These are phyloP conservation scores for Musa schizocarpa DNA, from an alignment of 176 grass and related monocot genomes.

Conservation along the genomic window DNA sequence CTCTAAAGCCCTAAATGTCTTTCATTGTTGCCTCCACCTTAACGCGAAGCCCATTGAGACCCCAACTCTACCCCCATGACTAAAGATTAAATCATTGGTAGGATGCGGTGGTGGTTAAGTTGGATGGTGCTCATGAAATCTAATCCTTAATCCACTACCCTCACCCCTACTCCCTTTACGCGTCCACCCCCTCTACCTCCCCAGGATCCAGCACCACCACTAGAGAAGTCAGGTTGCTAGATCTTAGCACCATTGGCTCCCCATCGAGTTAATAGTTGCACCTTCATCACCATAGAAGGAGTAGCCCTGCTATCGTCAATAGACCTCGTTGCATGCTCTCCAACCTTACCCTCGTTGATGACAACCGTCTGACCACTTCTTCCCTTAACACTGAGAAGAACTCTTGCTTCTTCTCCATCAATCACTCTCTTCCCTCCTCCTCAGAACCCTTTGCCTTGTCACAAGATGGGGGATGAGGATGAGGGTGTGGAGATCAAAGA, in stretches of 20 bases:
- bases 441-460: too few relatives aligned
- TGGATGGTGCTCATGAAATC: constrained; percentile 31
- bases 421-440: background rate
- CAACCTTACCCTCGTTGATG: constrained; percentile 33
- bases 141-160: constrained; percentile 60
- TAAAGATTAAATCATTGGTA: constrained; percentile 42
- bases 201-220: constrained; percentile 34
- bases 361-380: constrained; percentile 38
- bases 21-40: too few relatives aligned
- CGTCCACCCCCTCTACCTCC: background rate
- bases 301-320: constrained; percentile 15
- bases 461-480: too few relatives aligned
- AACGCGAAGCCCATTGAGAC: constrained; percentile 14
- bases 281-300: background rate
- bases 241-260: constrained; percentile 21
- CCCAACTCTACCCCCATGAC: constrained; percentile 51
- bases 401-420: constrained; percentile 46
- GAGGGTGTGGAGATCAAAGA: too few relatives aligned
- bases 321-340: constrained; percentile 17
- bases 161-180: constrained; percentile 19
- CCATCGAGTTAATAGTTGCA: constrained; percentile 7
- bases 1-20: too few relatives aligned
- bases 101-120: constrained; percentile 19
- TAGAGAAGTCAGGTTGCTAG: constrained; percentile 47
- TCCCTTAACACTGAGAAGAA: constrained; percentile 1